Evolutionary conservation across 2,329 filamentous ascomycete species (phyloP).

Genomic region (Pseudogymnoascus sp.): DNA sequence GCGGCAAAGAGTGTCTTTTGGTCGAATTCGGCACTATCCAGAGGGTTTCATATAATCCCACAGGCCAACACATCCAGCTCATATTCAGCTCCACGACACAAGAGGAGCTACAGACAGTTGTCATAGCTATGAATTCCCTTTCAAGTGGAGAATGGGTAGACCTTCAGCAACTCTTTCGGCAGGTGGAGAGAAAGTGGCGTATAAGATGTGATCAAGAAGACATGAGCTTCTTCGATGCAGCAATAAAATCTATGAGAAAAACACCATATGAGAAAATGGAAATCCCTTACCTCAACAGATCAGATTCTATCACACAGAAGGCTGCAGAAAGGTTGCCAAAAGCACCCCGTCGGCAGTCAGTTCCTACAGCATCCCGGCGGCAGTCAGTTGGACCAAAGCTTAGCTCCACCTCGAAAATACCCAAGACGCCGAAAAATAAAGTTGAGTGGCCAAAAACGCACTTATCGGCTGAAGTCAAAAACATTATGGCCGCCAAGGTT

Average conservation of each 20-base stretch:
- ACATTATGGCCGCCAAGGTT: neutral
- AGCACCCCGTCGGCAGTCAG: neutral
- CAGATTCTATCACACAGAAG: neutral
- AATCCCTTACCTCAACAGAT: neutral
- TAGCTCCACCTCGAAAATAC: neutral
- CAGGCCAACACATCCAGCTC: neutral
- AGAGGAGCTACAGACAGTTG: neutral
- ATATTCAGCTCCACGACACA: neutral
- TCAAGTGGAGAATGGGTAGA: neutral
- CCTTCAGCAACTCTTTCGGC: neutral
- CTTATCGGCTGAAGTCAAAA: neutral
- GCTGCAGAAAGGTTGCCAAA: neutral
- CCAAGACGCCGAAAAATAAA: neutral
- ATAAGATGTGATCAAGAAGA: neutral
- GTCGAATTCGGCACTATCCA: neutral
- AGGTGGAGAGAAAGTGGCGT: neutral
- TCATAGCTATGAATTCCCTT: neutral
- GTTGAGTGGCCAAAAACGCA: neutral
- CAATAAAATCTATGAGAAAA: neutral
- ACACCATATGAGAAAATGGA: neutral
- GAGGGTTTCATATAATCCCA: neutral
- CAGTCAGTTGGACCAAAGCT: neutral
- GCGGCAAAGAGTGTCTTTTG: neutral
- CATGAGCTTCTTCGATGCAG: neutral
- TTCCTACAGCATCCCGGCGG: neutral